A percentile compares a stretch with the other conserved stretches of the same genome.
phyloP scores from a whole-genome alignment of 2,329 filamentous ascomycete genomes.

The Geosmithia flava region DNA sequence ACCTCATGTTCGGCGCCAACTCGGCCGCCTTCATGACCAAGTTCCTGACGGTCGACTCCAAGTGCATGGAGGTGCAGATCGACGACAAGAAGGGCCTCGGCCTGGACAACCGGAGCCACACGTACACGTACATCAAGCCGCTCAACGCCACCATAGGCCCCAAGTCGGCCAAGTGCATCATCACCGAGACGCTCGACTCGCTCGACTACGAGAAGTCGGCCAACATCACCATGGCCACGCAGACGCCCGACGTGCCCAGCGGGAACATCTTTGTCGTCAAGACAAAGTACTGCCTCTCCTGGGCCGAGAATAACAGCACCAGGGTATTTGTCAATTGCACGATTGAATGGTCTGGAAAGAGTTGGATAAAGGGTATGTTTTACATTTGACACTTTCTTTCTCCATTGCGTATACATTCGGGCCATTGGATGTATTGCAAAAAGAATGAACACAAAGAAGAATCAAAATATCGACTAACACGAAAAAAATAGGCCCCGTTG shows the following conservation, averaged over 20 bases:
- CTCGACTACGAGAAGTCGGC: constrained; percentile 82
- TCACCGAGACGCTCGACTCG: constrained; percentile 70
- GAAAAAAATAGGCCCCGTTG: constrained; percentile 80
- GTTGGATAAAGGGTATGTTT: constrained; percentile 83
- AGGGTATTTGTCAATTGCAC: constrained; percentile 77
- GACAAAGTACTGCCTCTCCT: constrained; percentile 88
- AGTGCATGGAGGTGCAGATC: constrained; percentile 76
- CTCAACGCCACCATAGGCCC: constrained; percentile 75
- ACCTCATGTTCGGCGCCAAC: constrained; percentile 69
- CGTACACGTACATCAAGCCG: constrained; percentile 85
- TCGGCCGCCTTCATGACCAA: constrained; percentile 76
- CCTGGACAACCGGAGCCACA: constrained; percentile 61
- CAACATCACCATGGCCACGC: constrained; percentile 69
- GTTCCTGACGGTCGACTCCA: constrained; percentile 78
- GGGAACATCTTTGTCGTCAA: constrained; percentile 87
- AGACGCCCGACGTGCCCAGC: constrained; percentile 89
- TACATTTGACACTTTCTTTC: too few relatives aligned
- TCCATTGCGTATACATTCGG: too few relatives aligned
- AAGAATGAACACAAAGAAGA: too few relatives aligned
- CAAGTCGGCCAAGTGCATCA: constrained; percentile 88
- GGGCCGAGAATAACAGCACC: constrained; percentile 79
- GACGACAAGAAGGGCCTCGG: constrained; percentile 72
- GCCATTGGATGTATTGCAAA: too few relatives aligned
- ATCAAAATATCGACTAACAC: too few relatives aligned
- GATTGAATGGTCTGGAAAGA: constrained; percentile 95